Percentiles rank a stretch among this genome's conserved stretches.
Conservation (phyloP, 2,329 filamentous ascomycete genomes). For the Penicillium polonicum region DNA sequence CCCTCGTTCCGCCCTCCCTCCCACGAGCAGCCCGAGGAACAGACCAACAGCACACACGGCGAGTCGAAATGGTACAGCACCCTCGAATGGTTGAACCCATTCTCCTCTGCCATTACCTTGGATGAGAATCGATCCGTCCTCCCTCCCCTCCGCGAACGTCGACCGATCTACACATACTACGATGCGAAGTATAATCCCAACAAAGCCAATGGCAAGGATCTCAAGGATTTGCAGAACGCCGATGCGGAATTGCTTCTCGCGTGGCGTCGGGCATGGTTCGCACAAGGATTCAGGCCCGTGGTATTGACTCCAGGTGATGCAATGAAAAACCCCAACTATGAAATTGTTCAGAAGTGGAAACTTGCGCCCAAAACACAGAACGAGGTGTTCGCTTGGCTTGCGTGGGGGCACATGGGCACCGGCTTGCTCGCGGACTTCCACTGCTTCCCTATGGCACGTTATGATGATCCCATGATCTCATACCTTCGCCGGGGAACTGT, state of each 20-base stretch:
- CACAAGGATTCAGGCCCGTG: constrained; percentile 82
- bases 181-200: constrained; percentile 56
- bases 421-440: constrained; percentile 77
- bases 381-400: constrained; percentile 81
- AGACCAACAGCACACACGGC: constrained; percentile 74
- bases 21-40: constrained; percentile 69
- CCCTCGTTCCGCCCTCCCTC: constrained; percentile 69
- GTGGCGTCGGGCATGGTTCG: constrained; percentile 95
- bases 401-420: constrained; percentile 87
- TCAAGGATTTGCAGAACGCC: constrained; percentile 62
- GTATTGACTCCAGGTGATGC: constrained; percentile 79
- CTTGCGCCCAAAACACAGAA: constrained; percentile 62
- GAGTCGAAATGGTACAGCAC: constrained; percentile 83
- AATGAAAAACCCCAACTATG: constrained; percentile 76
- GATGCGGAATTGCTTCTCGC: constrained; percentile 77
- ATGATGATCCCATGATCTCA: constrained; percentile 68
- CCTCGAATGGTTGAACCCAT: constrained; percentile 88
- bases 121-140: constrained; percentile 82
- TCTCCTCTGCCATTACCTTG: constrained; percentile 74
- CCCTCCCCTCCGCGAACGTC: constrained; percentile 68
- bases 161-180: constrained; percentile 88
- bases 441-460: constrained; percentile 78
- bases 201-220: constrained; percentile 54
- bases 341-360: constrained; percentile 60
- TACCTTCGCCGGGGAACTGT: constrained; percentile 76